These are phyloP conservation scores for Candida glucosophila DNA, from an alignment of 1,139 yeast species.

Conservation along the genomic window DNA sequence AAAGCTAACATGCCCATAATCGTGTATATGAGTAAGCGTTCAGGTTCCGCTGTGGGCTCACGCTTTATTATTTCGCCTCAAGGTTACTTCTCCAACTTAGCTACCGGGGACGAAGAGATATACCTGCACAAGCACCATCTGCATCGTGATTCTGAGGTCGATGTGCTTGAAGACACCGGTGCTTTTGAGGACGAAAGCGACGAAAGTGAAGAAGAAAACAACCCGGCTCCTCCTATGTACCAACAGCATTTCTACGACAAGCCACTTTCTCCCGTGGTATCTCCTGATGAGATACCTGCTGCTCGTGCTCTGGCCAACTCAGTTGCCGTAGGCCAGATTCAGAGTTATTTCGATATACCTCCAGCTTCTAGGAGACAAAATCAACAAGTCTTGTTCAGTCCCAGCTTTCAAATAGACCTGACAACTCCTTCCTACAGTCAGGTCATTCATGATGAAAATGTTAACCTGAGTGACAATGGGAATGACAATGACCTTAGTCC, in stretches of 20 bases:
- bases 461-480: too few relatives aligned
- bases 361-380: slow-evolving; percentile 3
- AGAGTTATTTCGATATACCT: slow-evolving; percentile 23
- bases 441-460: too few relatives aligned
- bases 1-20: slow-evolving; percentile 60
- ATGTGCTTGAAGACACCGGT: slow-evolving; percentile 6
- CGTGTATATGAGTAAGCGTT: slow-evolving; percentile 47
- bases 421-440: too few relatives aligned
- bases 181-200: slow-evolving; percentile 6
- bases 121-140: slow-evolving; percentile 19
- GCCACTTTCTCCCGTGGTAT: too few relatives aligned
- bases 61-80: slow-evolving; percentile 45
- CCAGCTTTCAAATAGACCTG: too few relatives aligned
- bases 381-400: too few relatives aligned
- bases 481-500: too few relatives aligned
- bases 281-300: too few relatives aligned
- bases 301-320: too few relatives aligned
- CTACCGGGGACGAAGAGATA: slow-evolving; percentile 26
- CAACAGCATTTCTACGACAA: slow-evolving; percentile 30
- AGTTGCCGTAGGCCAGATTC: too few relatives aligned
- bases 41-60: slow-evolving; percentile 43
- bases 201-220: slow-evolving; percentile 14
- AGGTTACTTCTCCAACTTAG: slow-evolving; percentile 35
- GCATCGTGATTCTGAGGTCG: background rate
- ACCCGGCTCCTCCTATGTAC: slow-evolving; percentile 35